Base-by-base conservation (phyloP, 78 protist species). In the Protostelium mycophagum region DNA sequence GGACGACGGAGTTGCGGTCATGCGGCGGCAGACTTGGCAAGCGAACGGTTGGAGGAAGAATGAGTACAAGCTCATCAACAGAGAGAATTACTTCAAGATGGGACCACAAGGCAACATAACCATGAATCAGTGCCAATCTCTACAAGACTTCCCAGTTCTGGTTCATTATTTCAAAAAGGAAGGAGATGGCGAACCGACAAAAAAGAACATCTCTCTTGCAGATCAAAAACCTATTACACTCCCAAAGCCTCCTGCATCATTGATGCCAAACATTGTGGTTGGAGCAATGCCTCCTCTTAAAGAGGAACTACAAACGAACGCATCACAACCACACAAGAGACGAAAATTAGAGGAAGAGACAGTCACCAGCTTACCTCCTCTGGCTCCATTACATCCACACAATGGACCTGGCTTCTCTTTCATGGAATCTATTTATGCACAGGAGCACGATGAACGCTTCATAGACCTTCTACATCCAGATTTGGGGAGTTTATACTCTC, bases 71-170 rank as follows among this genome's bases (percentile, higher is more conserved):
- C 35, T 92, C 35, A 89, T 91, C 5, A 83, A 85, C 63, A 83
- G 89, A 90, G 88, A 90, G 37, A 84, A 86, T 37, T 89, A 35
- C 63, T 87, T 34, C 1, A 37, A 31, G 25, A 34, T 28, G 83
- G 38, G 0, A 35, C 35, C 34, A 25, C 37, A 34, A 16, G 73
- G 73, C 5, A 16, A 51, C 73, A 51, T 51, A 5, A 51, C 73
- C 73, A 51, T 38, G 83, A 63, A 88, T 31, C 91, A 91, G 36
- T 63, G 85, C 83, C 73, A 84, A 37, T 36, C 51, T 25, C 89
- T 92, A 39, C 94, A 92, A 86, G 91, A 89, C 63, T 92, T 63
- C 86, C 94, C 94, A 23, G 87, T 92, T 35, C 38, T 92, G 0
- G 94, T 92, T 28, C 94, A 92, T 37, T 92, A 92, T 63, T 36